Evolutionary conservation across 73 alveolate species (phyloP).

Genomic region (Tetrahymena borealis): DNA sequence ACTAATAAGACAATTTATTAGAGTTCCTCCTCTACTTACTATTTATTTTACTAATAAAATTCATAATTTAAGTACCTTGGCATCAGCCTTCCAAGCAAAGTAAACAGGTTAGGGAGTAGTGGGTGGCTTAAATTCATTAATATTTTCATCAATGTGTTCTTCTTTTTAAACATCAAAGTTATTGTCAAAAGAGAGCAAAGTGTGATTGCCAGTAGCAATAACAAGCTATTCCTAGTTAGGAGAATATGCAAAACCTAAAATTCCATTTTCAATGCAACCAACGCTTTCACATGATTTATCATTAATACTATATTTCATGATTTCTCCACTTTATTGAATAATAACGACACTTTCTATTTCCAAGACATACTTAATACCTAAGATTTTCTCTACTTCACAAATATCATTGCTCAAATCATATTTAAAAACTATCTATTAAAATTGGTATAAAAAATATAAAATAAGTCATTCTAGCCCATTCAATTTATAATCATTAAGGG

Average conservation of each 20-base stretch:
- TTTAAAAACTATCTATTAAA: background rate
- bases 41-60: background rate
- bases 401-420: background rate
- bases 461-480: too few relatives aligned
- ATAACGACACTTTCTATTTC: background rate
- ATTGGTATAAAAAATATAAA: background rate
- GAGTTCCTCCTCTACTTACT: background rate
- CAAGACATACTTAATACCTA: background rate
- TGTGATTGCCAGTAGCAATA: slow-evolving; percentile 31
- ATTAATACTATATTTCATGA: background rate
- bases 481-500: too few relatives aligned
- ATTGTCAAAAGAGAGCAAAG: slow-evolving; percentile 6
- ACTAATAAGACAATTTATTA: background rate
- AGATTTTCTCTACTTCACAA: background rate
- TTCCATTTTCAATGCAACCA: slow-evolving; percentile 36
- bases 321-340: background rate
- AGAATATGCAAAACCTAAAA: slow-evolving; percentile 30
- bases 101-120: slow-evolving; percentile 1
- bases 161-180: slow-evolving; percentile 23
- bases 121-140: background rate
- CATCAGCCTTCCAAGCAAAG: slow-evolving; percentile 30
- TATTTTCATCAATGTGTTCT: slow-evolving; percentile 3
- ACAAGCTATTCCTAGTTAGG: slow-evolving; percentile 24
- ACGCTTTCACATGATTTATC: slow-evolving; percentile 12
- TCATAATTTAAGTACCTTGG: background rate